These are phyloP conservation scores for Kalanchoe fedtschenkoi DNA, from an alignment of 164 flowering plant genomes.

Conservation along the genomic window DNA sequence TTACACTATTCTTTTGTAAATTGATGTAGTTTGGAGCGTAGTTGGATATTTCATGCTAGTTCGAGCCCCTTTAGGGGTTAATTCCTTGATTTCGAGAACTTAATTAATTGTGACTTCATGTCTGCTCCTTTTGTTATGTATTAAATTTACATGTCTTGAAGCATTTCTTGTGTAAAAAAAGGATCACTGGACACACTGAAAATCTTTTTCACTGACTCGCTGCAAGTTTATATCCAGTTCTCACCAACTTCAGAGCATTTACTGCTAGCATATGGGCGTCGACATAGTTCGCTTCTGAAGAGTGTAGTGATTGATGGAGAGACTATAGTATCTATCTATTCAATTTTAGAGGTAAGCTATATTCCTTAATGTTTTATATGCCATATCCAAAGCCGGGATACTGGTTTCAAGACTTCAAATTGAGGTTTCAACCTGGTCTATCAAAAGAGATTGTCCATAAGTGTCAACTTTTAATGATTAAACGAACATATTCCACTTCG, in stretches of 20 bases:
- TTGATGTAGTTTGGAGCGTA: no score
- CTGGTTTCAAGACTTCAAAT: no score
- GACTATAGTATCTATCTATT: slow-evolving; percentile 63
- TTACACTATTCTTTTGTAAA: no score
- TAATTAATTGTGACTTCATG: not conserved
- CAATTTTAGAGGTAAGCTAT: slow-evolving; percentile 70
- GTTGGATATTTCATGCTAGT: no score
- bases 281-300: slow-evolving; percentile 88
- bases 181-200: not conserved
- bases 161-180: not conserved
- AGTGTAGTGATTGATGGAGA: slow-evolving; percentile 84
- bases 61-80: no score
- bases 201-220: not conserved
- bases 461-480: no score
- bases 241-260: slow-evolving; percentile 95
- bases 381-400: no score
- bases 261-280: slow-evolving; percentile 88
- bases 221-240: slow-evolving; percentile 49
- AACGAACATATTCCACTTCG: no score
- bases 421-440: no score
- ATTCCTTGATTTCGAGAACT: not conserved
- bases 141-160: not conserved
- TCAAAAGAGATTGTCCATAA: no score
- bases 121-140: not conserved
- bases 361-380: not conserved